Conservation (phyloP, 1,284 basidiomycete genomes). For the Xerocomus amazonicus region DNA sequence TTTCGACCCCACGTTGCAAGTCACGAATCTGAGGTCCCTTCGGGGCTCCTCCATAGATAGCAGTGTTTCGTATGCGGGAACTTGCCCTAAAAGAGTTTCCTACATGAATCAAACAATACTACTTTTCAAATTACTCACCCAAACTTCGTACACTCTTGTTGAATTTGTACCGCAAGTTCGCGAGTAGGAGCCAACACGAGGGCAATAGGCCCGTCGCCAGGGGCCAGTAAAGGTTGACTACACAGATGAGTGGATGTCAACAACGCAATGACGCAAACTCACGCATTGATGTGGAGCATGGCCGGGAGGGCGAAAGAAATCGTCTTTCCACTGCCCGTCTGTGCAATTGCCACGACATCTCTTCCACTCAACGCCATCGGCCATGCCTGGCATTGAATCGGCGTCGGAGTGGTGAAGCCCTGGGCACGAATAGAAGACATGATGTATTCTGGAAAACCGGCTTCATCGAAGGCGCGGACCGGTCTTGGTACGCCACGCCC, state of each 20-base stretch:
- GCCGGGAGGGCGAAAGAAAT: conserved; percentile 97
- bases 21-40: conserved; percentile 99
- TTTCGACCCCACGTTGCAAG: conserved; percentile 93
- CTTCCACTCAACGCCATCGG: conserved; percentile 94
- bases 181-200: conserved; percentile 96
- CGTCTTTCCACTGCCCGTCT: conserved; percentile 96
- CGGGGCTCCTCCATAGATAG: conserved; percentile 97
- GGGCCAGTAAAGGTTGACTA: conserved; percentile 87
- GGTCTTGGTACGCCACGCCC: conserved; percentile 88
- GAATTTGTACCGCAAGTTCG: conserved; percentile 98
- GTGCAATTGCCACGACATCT: conserved; percentile 95
- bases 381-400: conserved; percentile 99
- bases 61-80: conserved; percentile 96
- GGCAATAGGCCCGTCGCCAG: conserved; percentile 96
- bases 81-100: conserved; percentile 57
- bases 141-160: conserved; percentile 98
- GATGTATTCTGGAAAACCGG: conserved; percentile 95
- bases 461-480: conserved; percentile 90
- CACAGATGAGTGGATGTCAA: conserved; percentile 7
- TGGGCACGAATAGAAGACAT: conserved; percentile 91
- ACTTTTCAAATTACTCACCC: conserved; percentile 49
- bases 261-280: conserved; percentile 31
- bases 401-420: conserved; percentile 86
- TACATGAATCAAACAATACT: conserved; percentile 1
- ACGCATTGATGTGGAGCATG: conserved; percentile 99